Percentiles rank a stretch among this genome's conserved stretches.
Evolutionary conservation across 208 protist species (phyloP).

Genomic region (Acanthamoeba culbertsoni): DNA sequence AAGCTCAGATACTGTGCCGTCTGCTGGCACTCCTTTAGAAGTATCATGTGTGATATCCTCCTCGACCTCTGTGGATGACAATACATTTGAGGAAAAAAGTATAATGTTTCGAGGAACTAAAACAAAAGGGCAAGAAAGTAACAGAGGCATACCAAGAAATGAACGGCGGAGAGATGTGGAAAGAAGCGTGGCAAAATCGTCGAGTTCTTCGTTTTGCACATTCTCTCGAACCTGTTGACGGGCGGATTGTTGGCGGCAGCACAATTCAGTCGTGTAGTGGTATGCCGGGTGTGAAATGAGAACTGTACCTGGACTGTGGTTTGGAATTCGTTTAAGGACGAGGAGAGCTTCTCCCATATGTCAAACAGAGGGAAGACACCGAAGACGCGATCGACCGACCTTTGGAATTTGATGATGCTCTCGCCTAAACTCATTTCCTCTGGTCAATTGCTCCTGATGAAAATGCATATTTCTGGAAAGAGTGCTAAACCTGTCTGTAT

Average conservation of each 20-base stretch:
- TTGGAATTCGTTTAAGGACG: not conserved
- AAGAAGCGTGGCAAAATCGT: conserved; percentile 8
- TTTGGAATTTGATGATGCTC: conserved; percentile 53
- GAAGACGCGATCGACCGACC: not conserved
- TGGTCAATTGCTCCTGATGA: not conserved
- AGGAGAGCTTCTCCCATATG: conserved; percentile 9
- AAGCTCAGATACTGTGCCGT: conserved; percentile 39
- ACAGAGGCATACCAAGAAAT: not conserved
- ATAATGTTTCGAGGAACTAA: not conserved
- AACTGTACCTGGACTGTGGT: not conserved
- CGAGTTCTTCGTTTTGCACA: not conserved
- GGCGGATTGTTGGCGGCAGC: too few species aligned
- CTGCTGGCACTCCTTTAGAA: not conserved
- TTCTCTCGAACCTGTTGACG: too few species aligned
- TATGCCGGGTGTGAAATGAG: too few species aligned
- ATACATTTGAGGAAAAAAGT: not conserved
- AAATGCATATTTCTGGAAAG: not conserved
- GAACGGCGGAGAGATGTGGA: not conserved
- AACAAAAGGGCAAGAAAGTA: not conserved
- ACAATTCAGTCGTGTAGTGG: too few species aligned
- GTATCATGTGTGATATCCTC: conserved; percentile 30
- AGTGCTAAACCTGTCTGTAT: not conserved
- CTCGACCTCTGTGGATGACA: not conserved
- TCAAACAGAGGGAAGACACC: conserved; percentile 30
- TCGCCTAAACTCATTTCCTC: not conserved